Percentiles rank a stretch among this genome's conserved stretches.
Conservation (phyloP, 257 asterid species). For the Orobanche coerulescens region DNA sequence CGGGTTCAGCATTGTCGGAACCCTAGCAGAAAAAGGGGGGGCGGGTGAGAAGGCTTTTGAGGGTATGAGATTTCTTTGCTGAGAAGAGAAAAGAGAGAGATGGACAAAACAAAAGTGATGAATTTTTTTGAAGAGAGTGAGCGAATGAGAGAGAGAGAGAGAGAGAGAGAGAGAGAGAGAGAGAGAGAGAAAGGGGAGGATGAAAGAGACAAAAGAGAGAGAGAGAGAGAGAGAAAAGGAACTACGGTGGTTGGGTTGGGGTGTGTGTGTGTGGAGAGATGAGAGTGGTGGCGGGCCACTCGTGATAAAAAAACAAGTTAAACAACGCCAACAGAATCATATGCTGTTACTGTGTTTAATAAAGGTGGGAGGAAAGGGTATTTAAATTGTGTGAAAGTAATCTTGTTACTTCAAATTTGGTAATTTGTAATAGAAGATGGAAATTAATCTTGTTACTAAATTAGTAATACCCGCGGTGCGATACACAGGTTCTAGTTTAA, state of each 20-base stretch:
- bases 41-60: constrained; percentile 27
- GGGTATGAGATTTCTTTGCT: constrained; percentile 40
- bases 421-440: too few relatives aligned
- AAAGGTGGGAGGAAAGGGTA: too few relatives aligned
- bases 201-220: constrained; percentile 17
- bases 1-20: constrained; percentile 35
- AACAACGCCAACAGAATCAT: too few relatives aligned
- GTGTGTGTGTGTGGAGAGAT: constrained; percentile 12
- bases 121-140: constrained; percentile 32
- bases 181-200: constrained; percentile 22
- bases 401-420: too few relatives aligned
- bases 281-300: constrained; percentile 25
- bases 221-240: too few relatives aligned
- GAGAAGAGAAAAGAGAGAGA: constrained; percentile 26
- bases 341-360: too few relatives aligned
- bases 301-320: too few relatives aligned
- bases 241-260: constrained; percentile 5
- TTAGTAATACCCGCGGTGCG: too few relatives aligned
- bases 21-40: constrained; percentile 30
- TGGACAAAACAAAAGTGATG: constrained; percentile 36
- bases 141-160: constrained; percentile 18
- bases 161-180: constrained; percentile 17
- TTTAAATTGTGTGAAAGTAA: too few relatives aligned
- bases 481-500: too few relatives aligned
- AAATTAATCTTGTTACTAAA: too few relatives aligned